These are phyloP conservation scores for Candida labiduridarum DNA, from an alignment of 1,139 yeast genomes.

Conservation along the genomic window DNA sequence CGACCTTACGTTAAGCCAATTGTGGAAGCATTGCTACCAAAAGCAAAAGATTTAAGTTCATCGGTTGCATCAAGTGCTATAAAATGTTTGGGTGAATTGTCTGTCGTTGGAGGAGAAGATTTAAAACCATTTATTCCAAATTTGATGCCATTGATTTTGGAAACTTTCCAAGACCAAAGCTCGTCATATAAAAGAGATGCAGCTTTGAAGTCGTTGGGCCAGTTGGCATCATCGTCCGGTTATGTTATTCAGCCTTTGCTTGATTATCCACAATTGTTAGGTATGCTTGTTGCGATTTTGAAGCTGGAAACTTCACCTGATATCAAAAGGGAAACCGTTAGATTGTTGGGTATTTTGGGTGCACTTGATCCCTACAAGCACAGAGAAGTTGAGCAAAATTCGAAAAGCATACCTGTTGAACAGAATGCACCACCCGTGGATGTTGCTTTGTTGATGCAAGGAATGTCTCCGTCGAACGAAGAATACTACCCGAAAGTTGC, in stretches of 20 bases:
- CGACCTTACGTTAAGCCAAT: constrained; percentile 91
- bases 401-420: constrained; percentile 64
- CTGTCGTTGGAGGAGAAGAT: constrained; percentile 88
- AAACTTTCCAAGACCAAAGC: constrained; percentile 89
- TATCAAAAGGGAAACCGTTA: constrained; percentile 83
- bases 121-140: constrained; percentile 70
- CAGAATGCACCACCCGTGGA: constrained; percentile 90
- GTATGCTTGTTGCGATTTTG: constrained; percentile 77
- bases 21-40: constrained; percentile 77
- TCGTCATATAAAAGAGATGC: constrained; percentile 86
- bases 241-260: constrained; percentile 92
- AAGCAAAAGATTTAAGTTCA: constrained; percentile 71
- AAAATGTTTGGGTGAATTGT: constrained; percentile 84
- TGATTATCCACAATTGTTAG: constrained; percentile 87
- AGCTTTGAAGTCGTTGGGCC: constrained; percentile 85
- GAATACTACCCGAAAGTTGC: constrained; percentile 97
- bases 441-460: constrained; percentile 86
- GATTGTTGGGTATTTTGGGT: constrained; percentile 88
- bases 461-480: constrained; percentile 90
- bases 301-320: constrained; percentile 76
- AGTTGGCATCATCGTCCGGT: constrained; percentile 86
- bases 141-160: constrained; percentile 85
- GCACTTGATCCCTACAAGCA: constrained; percentile 96
- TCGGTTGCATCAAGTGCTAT: constrained; percentile 87
- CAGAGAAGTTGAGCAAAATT: constrained; percentile 82